Percentiles rank a stretch among this genome's conserved stretches.
Evolutionary conservation across 2,329 filamentous ascomycete genomes (phyloP).

Genomic region (Gaeumannomyces tritici): DNA sequence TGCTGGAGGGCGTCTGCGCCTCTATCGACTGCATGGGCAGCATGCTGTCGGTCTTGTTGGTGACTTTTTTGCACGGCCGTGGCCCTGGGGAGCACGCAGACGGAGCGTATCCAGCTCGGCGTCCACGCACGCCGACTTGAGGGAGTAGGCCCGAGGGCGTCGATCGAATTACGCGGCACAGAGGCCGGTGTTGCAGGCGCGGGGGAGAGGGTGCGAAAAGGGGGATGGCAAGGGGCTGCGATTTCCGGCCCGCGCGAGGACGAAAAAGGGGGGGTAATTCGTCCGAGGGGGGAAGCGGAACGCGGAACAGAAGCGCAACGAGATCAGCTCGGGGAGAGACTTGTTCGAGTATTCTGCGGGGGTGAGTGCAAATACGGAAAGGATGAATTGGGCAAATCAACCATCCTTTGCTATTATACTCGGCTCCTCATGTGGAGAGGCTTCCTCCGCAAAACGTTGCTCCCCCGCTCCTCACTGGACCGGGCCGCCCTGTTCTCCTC

Average conservation of each 20-base stretch:
- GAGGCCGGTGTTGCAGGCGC: neutral
- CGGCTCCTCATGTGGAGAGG: conserved; percentile 1
- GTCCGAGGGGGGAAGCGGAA: conserved; percentile 11
- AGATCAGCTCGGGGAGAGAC: neutral
- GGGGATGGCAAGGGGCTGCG: conserved; percentile 8
- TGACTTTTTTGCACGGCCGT: neutral
- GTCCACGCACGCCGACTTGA: neutral
- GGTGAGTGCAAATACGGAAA: conserved; percentile 13
- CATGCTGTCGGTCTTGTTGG: conserved; percentile 23
- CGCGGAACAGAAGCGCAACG: neutral
- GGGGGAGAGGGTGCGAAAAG: conserved; percentile 11
- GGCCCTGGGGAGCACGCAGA: neutral
- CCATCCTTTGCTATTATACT: conserved; percentile 9
- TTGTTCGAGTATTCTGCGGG: conserved; percentile 11
- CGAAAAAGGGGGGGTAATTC: conserved; percentile 15
- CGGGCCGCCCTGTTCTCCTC: neutral
- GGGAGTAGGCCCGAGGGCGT: conserved; percentile 3
- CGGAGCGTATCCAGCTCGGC: neutral
- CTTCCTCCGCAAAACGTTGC: neutral
- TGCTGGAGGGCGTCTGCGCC: conserved; percentile 25
- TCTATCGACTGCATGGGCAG: conserved; percentile 44
- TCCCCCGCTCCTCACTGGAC: neutral
- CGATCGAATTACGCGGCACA: conserved; percentile 10
- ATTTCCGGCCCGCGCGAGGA: neutral
- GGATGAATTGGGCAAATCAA: conserved; percentile 12